These are phyloP conservation scores for Boletellus ananiceps DNA, from an alignment of 768 basidiomycete genomes.

Conservation along the genomic window DNA sequence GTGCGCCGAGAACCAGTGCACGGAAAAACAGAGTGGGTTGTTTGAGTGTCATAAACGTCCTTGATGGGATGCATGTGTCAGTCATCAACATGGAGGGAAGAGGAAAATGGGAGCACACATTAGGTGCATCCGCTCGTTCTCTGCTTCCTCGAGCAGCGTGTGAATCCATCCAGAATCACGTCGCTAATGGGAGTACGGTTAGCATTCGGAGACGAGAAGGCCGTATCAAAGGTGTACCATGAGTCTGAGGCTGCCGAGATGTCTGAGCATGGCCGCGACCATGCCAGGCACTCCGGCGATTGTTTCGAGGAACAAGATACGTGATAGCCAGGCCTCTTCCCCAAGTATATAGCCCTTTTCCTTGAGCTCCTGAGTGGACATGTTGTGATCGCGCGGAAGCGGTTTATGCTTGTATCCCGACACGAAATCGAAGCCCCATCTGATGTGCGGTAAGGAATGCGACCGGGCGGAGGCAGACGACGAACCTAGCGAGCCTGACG, in stretches of 20 bases:
- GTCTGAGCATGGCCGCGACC: slow-evolving; percentile 86
- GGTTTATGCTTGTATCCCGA: slow-evolving; percentile 80
- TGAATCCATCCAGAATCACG: slow-evolving; percentile 80
- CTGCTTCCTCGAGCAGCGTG: slow-evolving; percentile 88
- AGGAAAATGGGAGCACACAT: slow-evolving; percentile 45
- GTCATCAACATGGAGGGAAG: slow-evolving; percentile 8
- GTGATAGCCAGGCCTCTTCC: slow-evolving; percentile 69
- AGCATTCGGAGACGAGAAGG: slow-evolving; percentile 2
- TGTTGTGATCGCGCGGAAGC: slow-evolving; percentile 54
- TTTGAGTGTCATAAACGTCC: slow-evolving; percentile 93
- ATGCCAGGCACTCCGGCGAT: slow-evolving; percentile 96
- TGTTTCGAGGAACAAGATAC: slow-evolving; percentile 74
- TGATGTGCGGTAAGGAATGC: slow-evolving; percentile 15
- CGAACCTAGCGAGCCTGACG: slow-evolving; percentile 51
- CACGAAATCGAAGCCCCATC: slow-evolving; percentile 75
- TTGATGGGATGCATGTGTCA: slow-evolving; percentile 27
- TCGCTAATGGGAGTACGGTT: slow-evolving; percentile 30
- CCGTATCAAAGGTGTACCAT: slow-evolving; percentile 52
- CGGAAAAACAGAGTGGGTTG: slow-evolving; percentile 81
- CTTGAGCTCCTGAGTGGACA: slow-evolving; percentile 71
- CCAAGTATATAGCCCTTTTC: slow-evolving; percentile 69
- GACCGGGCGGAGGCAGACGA: slow-evolving; percentile 1
- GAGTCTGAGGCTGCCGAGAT: slow-evolving; percentile 81
- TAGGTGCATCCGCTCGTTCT: slow-evolving; percentile 96
- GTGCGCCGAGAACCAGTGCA: slow-evolving; percentile 78